A percentile compares a stretch with the other conserved stretches of the same genome.
Conservation (phyloP, 768 basidiomycete genomes). For the Flagelloscypha sp. region DNA sequence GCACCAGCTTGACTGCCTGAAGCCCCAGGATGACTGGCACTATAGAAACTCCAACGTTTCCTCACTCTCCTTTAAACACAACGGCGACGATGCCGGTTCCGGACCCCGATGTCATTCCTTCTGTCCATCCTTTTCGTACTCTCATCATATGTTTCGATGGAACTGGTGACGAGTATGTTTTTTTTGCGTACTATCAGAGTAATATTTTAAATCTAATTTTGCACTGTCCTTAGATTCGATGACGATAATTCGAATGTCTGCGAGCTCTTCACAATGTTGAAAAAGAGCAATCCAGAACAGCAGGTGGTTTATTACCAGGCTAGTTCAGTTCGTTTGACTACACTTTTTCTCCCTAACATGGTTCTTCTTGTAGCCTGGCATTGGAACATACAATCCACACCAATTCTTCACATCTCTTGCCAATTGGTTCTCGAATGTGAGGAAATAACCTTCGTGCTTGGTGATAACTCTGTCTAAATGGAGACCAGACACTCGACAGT, state of each 20-base stretch:
- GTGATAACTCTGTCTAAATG: background rate
- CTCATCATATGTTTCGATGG: conserved; percentile 67
- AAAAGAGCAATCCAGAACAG: conserved; percentile 50
- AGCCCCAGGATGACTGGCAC: no score
- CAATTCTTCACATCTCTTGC: conserved; percentile 36
- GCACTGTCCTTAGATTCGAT: conserved; percentile 22
- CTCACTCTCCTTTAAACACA: no score
- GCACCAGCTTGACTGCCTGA: no score
- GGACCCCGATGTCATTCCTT: conserved; percentile 14
- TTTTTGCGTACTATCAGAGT: background rate
- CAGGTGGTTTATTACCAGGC: conserved; percentile 72
- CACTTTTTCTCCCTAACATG: background rate
- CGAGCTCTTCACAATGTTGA: conserved; percentile 59
- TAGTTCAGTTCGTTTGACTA: conserved; percentile 5
- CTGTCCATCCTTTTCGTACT: conserved; percentile 30
- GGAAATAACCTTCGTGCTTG: background rate
- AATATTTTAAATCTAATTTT: background rate
- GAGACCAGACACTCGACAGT: conserved; percentile 31
- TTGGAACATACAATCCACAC: conserved; percentile 43
- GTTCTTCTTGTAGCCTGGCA: conserved; percentile 33
- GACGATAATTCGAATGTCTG: conserved; percentile 54
- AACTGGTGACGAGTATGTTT: conserved; percentile 35
- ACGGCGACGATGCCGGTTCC: conserved; percentile 5
- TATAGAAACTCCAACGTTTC: no score
- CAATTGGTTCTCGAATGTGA: conserved; percentile 34